A percentile compares a stretch with the other conserved stretches of the same genome.
phyloP scores from a whole-genome alignment of 2,329 filamentous ascomycete species.

The Epichloe uncinata region DNA sequence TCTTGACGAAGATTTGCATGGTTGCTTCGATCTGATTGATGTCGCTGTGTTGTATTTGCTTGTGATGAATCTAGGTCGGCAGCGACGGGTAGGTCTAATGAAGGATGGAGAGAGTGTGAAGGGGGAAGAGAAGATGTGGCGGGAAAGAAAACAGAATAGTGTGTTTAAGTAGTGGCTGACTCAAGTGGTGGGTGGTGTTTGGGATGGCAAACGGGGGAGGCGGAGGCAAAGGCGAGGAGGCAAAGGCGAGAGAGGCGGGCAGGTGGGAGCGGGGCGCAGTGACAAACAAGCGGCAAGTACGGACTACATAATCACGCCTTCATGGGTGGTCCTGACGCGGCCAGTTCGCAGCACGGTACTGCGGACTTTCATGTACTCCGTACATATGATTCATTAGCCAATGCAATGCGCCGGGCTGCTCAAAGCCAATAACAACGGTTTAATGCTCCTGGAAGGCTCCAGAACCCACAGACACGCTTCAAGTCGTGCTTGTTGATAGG shows the following conservation, averaged over 20 bases:
- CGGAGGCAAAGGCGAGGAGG: too few species aligned
- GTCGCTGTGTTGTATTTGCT: slow-evolving; percentile 1
- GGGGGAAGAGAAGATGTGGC: slow-evolving; percentile 3
- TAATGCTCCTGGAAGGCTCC: slow-evolving; percentile 21
- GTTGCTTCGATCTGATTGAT: slow-evolving; percentile 5
- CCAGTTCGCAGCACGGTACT: too few species aligned
- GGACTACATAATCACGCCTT: slow-evolving; percentile 8
- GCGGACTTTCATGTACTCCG: too few species aligned
- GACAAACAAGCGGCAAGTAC: slow-evolving; percentile 10
- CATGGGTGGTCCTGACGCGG: background rate
- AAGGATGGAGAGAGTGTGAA: background rate
- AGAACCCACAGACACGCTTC: too few species aligned
- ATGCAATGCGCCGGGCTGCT: too few species aligned
- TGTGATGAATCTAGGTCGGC: slow-evolving; percentile 5
- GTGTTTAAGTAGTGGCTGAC: slow-evolving; percentile 19
- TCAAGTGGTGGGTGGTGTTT: background rate
- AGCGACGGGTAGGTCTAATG: slow-evolving; percentile 8
- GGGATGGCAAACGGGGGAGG: slow-evolving; percentile 10
- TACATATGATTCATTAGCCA: too few species aligned
- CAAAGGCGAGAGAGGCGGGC: slow-evolving; percentile 7
- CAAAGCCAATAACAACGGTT: slow-evolving; percentile 7
- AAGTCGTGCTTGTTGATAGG: background rate
- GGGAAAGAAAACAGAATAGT: slow-evolving; percentile 12
- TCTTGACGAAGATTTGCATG: slow-evolving; percentile 12
- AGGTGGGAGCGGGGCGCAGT: slow-evolving; percentile 14